These are phyloP conservation scores for Choanephora cucurbitarum DNA, from an alignment of 371 early-diverging fungal genomes.

Conservation along the genomic window DNA sequence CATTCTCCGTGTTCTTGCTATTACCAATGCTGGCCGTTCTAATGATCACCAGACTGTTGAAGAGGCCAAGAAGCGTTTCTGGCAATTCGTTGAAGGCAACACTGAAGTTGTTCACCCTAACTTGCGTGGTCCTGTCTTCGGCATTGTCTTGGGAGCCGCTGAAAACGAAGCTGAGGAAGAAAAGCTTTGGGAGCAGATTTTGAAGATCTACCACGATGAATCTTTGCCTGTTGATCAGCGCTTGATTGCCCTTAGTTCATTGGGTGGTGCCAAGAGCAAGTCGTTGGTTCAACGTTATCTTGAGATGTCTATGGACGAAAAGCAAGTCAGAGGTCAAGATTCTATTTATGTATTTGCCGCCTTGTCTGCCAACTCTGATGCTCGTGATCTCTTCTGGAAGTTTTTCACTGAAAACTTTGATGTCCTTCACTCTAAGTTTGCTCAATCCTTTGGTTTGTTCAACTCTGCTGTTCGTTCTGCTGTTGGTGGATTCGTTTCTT, in stretches of 20 bases:
- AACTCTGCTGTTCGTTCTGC: slow-evolving; percentile 70
- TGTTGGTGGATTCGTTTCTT: slow-evolving; percentile 70
- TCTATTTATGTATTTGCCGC: slow-evolving; percentile 62
- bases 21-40: slow-evolving; percentile 46
- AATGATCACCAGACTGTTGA: slow-evolving; percentile 36
- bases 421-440: slow-evolving; percentile 66
- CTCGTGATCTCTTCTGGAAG: slow-evolving; percentile 75
- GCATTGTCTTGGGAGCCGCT: slow-evolving; percentile 71
- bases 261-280: slow-evolving; percentile 71
- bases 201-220: slow-evolving; percentile 74
- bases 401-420: slow-evolving; percentile 79
- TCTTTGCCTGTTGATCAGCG: slow-evolving; percentile 72
- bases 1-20: slow-evolving; percentile 46
- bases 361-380: slow-evolving; percentile 60
- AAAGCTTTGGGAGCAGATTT: slow-evolving; percentile 66
- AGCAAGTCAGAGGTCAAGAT: slow-evolving; percentile 84
- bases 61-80: slow-evolving; percentile 51
- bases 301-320: slow-evolving; percentile 66
- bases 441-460: slow-evolving; percentile 72
- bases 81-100: slow-evolving; percentile 43
- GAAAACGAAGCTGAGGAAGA: slow-evolving; percentile 63
- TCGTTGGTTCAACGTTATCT: slow-evolving; percentile 62
- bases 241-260: slow-evolving; percentile 70
- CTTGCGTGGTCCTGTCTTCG: slow-evolving; percentile 80
- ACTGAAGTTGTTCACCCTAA: slow-evolving; percentile 76